Percentiles rank a stretch among this genome's conserved stretches.
Conservation (phyloP, 768 basidiomycete species). For the Auricularia sp. region DNA sequence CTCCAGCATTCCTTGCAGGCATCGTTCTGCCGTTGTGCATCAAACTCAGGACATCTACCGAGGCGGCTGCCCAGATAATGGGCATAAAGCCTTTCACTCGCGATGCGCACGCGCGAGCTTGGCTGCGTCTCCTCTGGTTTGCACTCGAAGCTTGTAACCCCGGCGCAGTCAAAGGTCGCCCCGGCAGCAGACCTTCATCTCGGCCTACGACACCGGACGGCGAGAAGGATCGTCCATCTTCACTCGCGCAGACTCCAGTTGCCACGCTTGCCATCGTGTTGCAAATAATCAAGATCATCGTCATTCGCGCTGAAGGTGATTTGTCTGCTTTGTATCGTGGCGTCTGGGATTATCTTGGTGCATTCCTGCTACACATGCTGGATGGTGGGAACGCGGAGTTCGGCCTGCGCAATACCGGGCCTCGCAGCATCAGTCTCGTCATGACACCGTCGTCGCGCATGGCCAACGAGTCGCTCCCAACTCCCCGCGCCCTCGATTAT, state of each 20-base stretch:
- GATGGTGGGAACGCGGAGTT: slow-evolving; percentile 55
- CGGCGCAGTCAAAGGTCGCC: not conserved
- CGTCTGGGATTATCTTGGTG: slow-evolving; percentile 54
- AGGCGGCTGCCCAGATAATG: slow-evolving; percentile 32
- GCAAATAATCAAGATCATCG: slow-evolving; percentile 58
- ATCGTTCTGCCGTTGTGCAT: slow-evolving; percentile 55
- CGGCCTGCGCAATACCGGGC: slow-evolving; percentile 26
- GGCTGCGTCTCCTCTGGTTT: slow-evolving; percentile 55
- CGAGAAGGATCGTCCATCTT: slow-evolving; percentile 1
- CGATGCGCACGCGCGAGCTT: slow-evolving; percentile 37
- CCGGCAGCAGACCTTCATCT: not conserved
- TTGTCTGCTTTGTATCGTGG: slow-evolving; percentile 44
- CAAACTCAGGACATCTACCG: slow-evolving; percentile 39
- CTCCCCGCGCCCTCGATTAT: slow-evolving; percentile 59
- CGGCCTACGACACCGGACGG: slow-evolving; percentile 18
- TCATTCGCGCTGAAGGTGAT: slow-evolving; percentile 54
- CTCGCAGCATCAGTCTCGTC: slow-evolving; percentile 23
- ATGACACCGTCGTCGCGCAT: not conserved
- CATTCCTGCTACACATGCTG: slow-evolving; percentile 41
- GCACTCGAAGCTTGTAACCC: slow-evolving; percentile 42
- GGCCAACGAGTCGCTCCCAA: slow-evolving; percentile 17
- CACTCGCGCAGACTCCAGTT: slow-evolving; percentile 13
- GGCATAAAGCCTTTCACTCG: slow-evolving; percentile 38
- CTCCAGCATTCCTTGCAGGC: slow-evolving; percentile 52
- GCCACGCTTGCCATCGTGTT: slow-evolving; percentile 38